Base-by-base conservation (phyloP, 257 asterid genomes). In the Fraxinus anomala region DNA sequence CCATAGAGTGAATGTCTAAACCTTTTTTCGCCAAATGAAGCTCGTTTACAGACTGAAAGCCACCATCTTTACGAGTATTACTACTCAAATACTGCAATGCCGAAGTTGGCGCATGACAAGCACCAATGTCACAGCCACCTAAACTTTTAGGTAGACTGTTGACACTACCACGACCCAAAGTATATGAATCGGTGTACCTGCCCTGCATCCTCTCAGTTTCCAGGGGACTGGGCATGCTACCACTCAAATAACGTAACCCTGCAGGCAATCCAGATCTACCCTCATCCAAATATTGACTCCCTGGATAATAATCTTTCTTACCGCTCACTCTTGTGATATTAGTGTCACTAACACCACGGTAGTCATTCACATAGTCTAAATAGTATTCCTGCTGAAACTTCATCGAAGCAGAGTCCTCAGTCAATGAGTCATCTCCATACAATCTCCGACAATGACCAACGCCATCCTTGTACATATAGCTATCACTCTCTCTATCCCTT, bases 191-290 rank as follows among this genome's bases (percentile, higher is more conserved):
- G 59, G 82, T 70, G 65, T 85, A 77, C 78, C 59, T 76, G 81
- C 75, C 73, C 69, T 83, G 79, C 76, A 77, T 87, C 73, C 78
- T 83, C 77, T 82, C 92, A 81, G 81, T 33, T 33, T 86, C 85
- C 6, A 72, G 12, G 28, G 83, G 56, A 56, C 79, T 73, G 44
- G 83, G 80, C 56, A 78, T 80, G 51, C 70, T 34, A 59, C 76
- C 82, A 72, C 67, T 86, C 68, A 74, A 54, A 69, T 36, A 51
- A 30, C 19, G 79, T 1, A 85, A 68, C 33, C 17, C 70, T 59
- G 84, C 66, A 70, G 75, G 39, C 59, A 80, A 65, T 76, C 82
- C 77, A 68, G 73, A 68, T 77, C 9, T 74, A 56, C 70, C 73
- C n/a, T 76, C 66, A 75, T 80, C 87, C 51, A 69, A 49, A 77